A percentile compares a stretch with the other conserved stretches of the same genome.
Evolutionary conservation across 164 flowering plant species (phyloP).

Genomic region (Protea cynaroides): DNA sequence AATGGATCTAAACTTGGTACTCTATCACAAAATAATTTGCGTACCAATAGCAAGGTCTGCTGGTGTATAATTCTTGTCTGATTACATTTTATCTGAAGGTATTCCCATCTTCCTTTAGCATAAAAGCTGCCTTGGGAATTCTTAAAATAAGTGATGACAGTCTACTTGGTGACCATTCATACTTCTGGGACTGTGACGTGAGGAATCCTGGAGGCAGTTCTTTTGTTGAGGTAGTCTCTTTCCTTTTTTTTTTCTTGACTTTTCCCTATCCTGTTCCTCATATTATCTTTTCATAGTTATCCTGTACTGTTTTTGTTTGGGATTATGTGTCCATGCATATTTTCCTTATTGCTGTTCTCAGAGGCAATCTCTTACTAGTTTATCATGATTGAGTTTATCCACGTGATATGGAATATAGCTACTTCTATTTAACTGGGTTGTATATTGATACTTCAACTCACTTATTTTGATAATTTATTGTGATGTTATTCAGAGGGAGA

Average conservation of each 20-base stretch:
- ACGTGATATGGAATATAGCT: too few species aligned
- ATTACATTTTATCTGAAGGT: conserved; percentile 39
- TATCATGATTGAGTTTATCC: too few species aligned
- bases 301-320: background rate
- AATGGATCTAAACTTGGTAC: conserved; percentile 75
- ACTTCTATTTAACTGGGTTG: background rate
- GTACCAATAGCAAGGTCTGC: conserved; percentile 74
- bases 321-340: too few species aligned
- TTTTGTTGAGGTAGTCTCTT: conserved; percentile 84
- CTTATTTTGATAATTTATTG: background rate
- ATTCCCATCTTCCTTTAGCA: conserved; percentile 85
- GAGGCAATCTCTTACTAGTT: too few species aligned
- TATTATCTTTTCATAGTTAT: background rate
- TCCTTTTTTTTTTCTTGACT: conserved; percentile 2
- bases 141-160: conserved; percentile 88
- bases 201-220: conserved; percentile 94
- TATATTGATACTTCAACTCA: too few species aligned
- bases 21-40: conserved; percentile 78
- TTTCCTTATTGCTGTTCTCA: too few species aligned
- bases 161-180: conserved; percentile 57
- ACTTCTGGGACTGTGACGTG: conserved; percentile 97
- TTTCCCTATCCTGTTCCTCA: background rate
- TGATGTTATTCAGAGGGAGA: too few species aligned
- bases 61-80: background rate
- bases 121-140: conserved; percentile 88